Evolutionary conservation across 345 rosid species (phyloP).

Genomic region (Populus deltoides): DNA sequence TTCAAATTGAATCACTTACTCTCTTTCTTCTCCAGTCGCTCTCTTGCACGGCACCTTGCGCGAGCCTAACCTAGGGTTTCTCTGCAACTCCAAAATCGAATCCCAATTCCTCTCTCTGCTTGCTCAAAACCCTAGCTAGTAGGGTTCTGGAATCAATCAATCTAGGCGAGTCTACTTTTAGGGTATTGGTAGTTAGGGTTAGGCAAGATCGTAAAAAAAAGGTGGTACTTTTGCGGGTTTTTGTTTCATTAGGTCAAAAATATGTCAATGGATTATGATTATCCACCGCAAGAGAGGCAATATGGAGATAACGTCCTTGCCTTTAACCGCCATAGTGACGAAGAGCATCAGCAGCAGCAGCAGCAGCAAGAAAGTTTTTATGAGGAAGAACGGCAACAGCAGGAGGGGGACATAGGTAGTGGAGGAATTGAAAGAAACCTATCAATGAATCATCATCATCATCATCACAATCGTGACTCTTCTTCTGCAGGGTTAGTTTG

Average conservation of each 20-base stretch:
- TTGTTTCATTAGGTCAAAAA: neutral
- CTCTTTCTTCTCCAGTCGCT: neutral
- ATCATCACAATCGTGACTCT: slow-evolving; percentile 8
- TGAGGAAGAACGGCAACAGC: neutral
- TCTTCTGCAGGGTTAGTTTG: slow-evolving; percentile 30
- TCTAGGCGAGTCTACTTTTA: neutral
- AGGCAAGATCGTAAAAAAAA: neutral
- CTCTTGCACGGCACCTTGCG: neutral
- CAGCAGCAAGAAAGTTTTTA: slow-evolving; percentile 1
- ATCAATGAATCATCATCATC: neutral
- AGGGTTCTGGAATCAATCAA: neutral
- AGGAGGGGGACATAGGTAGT: neutral
- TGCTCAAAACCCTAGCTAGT: neutral
- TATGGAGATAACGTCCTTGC: slow-evolving; percentile 6
- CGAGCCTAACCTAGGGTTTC: neutral
- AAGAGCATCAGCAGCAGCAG: neutral
- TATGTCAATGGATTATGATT: slow-evolving; percentile 19
- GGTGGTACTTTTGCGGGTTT: neutral
- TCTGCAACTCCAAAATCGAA: neutral
- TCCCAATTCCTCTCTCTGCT: neutral
- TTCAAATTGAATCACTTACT: neutral
- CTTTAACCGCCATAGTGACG: slow-evolving; percentile 1
- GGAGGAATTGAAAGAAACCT: slow-evolving; percentile 6
- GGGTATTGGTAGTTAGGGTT: neutral
- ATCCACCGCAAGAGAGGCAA: neutral